Percentiles rank a stretch among this genome's conserved stretches.
These are phyloP conservation scores for Pseudonectria foliicola DNA, from an alignment of 2,329 filamentous ascomycete species.

Conservation along the genomic window DNA sequence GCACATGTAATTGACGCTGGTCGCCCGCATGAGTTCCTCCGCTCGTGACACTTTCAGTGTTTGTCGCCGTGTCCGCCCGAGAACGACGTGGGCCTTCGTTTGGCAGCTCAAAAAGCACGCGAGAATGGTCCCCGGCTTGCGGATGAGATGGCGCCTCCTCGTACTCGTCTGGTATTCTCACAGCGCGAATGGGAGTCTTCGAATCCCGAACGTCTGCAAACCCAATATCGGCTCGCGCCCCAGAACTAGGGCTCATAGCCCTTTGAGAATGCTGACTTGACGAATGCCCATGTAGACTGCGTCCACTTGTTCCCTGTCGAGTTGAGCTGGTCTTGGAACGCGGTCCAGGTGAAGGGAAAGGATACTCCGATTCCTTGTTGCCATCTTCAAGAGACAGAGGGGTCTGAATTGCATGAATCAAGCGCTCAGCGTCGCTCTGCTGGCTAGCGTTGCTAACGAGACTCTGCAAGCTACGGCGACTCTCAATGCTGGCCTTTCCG, in stretches of 20 bases:
- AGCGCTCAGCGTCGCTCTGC: slow-evolving; percentile 57
- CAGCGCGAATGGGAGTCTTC: slow-evolving; percentile 38
- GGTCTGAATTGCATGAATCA: slow-evolving; percentile 66
- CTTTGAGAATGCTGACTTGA: slow-evolving; percentile 6
- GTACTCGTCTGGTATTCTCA: slow-evolving; percentile 44
- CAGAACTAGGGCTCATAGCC: slow-evolving; percentile 10
- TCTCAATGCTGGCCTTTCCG: slow-evolving; percentile 14
- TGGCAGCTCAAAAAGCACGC: slow-evolving; percentile 33
- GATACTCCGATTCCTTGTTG: slow-evolving; percentile 28
- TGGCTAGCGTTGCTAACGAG: slow-evolving; percentile 40
- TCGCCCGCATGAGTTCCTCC: slow-evolving; percentile 13
- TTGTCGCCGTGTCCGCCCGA: slow-evolving; percentile 2
- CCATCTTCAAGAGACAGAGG: slow-evolving; percentile 41
- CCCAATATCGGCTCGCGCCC: slow-evolving; percentile 23
- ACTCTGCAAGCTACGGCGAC: slow-evolving; percentile 32
- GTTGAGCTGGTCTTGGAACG: slow-evolving; percentile 11
- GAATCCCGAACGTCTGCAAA: slow-evolving; percentile 34
- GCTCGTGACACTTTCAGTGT: slow-evolving; percentile 19
- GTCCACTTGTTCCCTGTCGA: slow-evolving; percentile 3
- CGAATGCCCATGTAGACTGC: slow-evolving; percentile 7
- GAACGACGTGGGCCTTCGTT: slow-evolving; percentile 4
- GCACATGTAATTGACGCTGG: slow-evolving; percentile 44
- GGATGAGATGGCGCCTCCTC: slow-evolving; percentile 24
- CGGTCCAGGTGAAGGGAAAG: slow-evolving; percentile 9
- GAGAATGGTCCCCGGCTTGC: slow-evolving; percentile 25